Conservation (phyloP, 805 yeast species). For the Metschnikowia similis region DNA sequence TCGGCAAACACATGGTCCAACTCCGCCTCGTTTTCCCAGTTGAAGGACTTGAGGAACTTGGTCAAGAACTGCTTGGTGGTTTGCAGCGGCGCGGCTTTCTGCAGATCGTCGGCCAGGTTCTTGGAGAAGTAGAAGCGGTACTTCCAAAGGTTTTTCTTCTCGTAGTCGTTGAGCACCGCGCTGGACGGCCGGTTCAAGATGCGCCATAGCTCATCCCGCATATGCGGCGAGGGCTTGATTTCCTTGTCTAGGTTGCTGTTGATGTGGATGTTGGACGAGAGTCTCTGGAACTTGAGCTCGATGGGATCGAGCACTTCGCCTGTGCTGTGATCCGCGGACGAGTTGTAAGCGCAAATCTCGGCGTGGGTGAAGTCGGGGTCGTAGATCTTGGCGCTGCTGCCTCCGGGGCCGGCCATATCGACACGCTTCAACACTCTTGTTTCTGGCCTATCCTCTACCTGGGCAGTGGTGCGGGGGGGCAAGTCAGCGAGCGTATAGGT, state of each 20-base stretch:
- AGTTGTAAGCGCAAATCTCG: conserved; percentile 10
- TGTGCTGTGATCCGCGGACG: conserved; percentile 3
- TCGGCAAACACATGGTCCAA: conserved; percentile 69
- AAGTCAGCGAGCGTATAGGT: conserved; percentile 26
- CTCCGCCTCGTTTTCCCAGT: conserved; percentile 84
- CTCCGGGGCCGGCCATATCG: background rate
- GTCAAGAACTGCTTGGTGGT: conserved; percentile 52
- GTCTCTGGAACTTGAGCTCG: conserved; percentile 77
- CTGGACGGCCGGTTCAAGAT: conserved; percentile 80
- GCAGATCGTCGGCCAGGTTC: conserved; percentile 27
- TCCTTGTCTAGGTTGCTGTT: conserved; percentile 76
- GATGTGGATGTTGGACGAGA: conserved; percentile 76
- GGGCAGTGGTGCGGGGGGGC: conserved; percentile 6
- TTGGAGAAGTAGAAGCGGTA: conserved; percentile 67
- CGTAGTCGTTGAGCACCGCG: conserved; percentile 73
- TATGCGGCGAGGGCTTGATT: conserved; percentile 80
- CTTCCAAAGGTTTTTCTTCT: conserved; percentile 86
- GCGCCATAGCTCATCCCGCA: conserved; percentile 65
- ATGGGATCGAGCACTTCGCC: conserved; percentile 57
- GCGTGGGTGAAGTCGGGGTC: conserved; percentile 39
- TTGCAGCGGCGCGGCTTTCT: conserved; percentile 37
- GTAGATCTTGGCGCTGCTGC: conserved; percentile 19
- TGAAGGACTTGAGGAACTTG: conserved; percentile 80
- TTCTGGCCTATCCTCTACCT: conserved; percentile 19
- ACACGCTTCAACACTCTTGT: background rate